These are phyloP conservation scores for Claviceps africana DNA, from an alignment of 2,329 filamentous ascomycete genomes.

Conservation along the genomic window DNA sequence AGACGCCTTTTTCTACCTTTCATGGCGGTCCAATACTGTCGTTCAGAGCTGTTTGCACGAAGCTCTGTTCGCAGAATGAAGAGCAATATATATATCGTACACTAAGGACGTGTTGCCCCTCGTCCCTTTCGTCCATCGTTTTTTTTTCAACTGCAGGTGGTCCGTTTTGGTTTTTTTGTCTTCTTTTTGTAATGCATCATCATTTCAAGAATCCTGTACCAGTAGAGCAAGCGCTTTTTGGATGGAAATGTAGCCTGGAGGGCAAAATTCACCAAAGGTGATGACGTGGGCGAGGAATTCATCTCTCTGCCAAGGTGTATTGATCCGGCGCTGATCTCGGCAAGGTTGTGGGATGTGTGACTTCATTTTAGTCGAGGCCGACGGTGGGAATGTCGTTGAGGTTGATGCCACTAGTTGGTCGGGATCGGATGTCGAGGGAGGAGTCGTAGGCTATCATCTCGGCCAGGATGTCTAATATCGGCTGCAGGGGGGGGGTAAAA, in stretches of 20 bases:
- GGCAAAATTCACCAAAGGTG: neutral
- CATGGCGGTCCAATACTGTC: constrained; percentile 18
- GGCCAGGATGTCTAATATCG: constrained; percentile 87
- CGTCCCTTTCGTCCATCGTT: neutral
- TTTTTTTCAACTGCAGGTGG: neutral
- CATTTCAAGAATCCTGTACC: neutral
- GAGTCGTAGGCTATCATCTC: constrained; percentile 96
- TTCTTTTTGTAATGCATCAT: neutral
- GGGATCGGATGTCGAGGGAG: constrained; percentile 45
- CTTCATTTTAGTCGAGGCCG: constrained; percentile 34
- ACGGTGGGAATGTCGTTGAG: constrained; percentile 35
- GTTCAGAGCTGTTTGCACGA: constrained; percentile 27
- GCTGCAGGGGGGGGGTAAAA: constrained; percentile 29
- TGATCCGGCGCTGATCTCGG: neutral
- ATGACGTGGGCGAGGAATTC: neutral
- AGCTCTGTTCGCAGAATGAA: constrained; percentile 23
- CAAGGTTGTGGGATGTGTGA: neutral
- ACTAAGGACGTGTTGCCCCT: constrained; percentile 10
- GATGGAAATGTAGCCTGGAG: neutral
- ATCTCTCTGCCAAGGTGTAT: neutral
- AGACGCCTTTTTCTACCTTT: constrained; percentile 17
- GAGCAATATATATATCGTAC: constrained; percentile 23
- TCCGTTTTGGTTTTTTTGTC: neutral
- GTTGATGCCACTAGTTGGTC: constrained; percentile 25
- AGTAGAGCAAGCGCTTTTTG: neutral